These are phyloP conservation scores for Rhynchospora pubera DNA, from an alignment of 176 grass and related monocot species.

Conservation along the genomic window DNA sequence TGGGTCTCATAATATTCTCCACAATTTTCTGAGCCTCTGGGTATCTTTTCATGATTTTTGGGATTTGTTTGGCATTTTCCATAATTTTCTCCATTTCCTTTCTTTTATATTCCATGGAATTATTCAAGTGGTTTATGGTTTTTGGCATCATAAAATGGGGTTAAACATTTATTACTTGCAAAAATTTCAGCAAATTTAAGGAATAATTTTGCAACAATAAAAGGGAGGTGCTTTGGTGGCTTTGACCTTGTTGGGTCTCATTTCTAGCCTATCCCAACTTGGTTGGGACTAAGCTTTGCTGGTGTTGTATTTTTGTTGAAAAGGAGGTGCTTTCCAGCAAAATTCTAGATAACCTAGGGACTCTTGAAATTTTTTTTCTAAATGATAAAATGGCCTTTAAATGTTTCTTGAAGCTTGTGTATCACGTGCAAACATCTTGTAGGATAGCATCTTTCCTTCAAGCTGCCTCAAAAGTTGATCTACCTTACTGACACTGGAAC, in stretches of 20 bases:
- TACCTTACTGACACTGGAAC: constrained; percentile 66
- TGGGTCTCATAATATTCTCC: no score
- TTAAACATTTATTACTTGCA: not conserved
- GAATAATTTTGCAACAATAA: not conserved
- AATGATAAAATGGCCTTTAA: constrained; percentile 32
- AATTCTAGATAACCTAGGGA: not conserved
- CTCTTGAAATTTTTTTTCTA: not conserved
- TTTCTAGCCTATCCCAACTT: no score
- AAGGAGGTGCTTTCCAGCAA: not conserved
- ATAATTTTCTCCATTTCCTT: no score
- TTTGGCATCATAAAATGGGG: no score
- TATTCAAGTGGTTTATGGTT: no score
- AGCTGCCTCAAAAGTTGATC: constrained; percentile 61
- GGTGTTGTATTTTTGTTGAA: no score
- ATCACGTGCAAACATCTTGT: constrained; percentile 90
- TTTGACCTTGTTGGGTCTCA: no score
- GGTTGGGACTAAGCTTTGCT: no score
- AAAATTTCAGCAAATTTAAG: not conserved
- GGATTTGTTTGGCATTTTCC: no score
- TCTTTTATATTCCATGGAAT: no score
- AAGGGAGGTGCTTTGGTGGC: not conserved
- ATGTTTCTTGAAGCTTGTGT: constrained; percentile 75
- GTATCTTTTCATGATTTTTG: no score
- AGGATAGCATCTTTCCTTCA: constrained; percentile 68
- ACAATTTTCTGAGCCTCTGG: no score